Base-by-base conservation (phyloP, 495 filamentous ascomycete genomes). In the Baudoinia panamericana region DNA sequence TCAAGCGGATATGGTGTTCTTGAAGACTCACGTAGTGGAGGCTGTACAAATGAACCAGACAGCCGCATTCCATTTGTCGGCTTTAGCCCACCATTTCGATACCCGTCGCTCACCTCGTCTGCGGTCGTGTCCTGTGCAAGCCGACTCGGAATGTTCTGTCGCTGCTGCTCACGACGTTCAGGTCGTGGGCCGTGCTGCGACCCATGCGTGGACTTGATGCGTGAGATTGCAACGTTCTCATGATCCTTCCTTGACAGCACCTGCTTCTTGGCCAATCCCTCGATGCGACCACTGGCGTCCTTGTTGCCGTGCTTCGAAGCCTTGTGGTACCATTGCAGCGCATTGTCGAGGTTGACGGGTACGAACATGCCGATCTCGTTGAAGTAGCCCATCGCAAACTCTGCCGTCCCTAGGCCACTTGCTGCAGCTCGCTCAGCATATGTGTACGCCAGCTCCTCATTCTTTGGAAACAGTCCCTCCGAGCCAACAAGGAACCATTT, bases 401-500 rank as follows among this genome's bases (percentile, higher is more conserved):
- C 85, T 15, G 87, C 90, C 0, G 88, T 96, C 1, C 84, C 69
- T 29, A 96, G 71, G 18, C 83, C 81, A 23, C 72, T 70, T 37
- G 72, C 63, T 21, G 90, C 87, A 4, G 90, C 90, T 31, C 85
- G 72, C 40, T 85, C 75, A 18, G 92, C 92, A 55, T 94, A 95
- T 19, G 71, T 78, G 56, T 82, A 97, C 4, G 90, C 92, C 8
- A 96, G 64, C 48, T 82, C 78, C 60, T 97, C 92, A 53, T 93
- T 95, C 67, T 95, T 96, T 28, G 82, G 73, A 55, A 97, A 95
- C 5, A 86, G 68, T 18, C 75, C 75, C 55, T 96, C 87, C 48
- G 86, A 84, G 6, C 90, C 90, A 54, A 90, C 95, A 19, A 97
- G 68, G 61, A 96, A 96, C 90, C 90, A 97, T 61, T 95, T 92